Conservation (phyloP, 345 rosid species). For the Euphorbia lathyris region DNA sequence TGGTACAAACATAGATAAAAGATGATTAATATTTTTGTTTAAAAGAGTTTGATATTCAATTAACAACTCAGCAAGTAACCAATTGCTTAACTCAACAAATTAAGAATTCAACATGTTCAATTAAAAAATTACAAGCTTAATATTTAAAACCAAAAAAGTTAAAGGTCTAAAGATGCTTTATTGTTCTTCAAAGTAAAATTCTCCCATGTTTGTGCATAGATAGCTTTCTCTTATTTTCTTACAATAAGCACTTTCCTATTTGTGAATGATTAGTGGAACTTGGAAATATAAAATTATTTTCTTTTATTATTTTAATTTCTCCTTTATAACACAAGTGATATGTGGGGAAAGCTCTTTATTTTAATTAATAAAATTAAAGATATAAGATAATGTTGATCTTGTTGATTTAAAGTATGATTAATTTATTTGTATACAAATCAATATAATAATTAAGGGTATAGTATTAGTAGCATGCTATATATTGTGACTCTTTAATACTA, state of each 20-base stretch:
- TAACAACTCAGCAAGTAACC: too few species aligned
- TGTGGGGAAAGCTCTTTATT: not conserved
- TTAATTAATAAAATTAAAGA: not conserved
- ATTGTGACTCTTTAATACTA: not conserved
- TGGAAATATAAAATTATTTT: not conserved
- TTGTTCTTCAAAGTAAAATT: constrained; percentile 1
- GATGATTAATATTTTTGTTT: too few species aligned
- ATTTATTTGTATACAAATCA: not conserved
- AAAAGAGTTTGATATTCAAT: too few species aligned
- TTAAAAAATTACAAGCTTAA: too few species aligned
- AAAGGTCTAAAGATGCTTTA: too few species aligned
- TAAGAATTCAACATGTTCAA: too few species aligned
- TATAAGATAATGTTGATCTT: constrained; percentile 4
- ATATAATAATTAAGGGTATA: not conserved
- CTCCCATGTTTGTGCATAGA: constrained; percentile 2
- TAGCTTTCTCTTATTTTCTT: constrained; percentile 36
- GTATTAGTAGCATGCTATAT: not conserved
- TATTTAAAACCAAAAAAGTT: too few species aligned
- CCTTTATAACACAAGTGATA: not conserved
- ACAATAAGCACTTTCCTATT: constrained; percentile 10
- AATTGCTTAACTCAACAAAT: too few species aligned
- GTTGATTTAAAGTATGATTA: not conserved
- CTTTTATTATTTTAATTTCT: not conserved
- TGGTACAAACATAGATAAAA: too few species aligned
- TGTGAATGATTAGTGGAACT: constrained; percentile 22